These are phyloP conservation scores for Teunomyces aglyptinius DNA, from an alignment of 805 yeast genomes.

Conservation along the genomic window DNA sequence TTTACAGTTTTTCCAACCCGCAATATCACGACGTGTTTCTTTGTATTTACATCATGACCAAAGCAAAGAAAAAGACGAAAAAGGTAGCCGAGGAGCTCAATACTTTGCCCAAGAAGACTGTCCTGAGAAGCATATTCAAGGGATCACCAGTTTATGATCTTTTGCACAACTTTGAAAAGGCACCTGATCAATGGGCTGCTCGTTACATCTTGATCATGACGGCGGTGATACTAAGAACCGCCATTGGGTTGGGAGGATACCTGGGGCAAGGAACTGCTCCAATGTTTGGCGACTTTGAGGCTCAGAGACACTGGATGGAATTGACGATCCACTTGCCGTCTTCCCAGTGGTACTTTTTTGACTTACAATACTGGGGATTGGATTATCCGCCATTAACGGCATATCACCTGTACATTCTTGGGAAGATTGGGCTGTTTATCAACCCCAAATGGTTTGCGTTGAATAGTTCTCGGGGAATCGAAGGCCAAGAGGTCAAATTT, in stretches of 20 bases:
- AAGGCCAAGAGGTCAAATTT: constrained; percentile 62
- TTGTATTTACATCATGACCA: constrained; percentile 8
- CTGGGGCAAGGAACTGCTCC: constrained; percentile 76
- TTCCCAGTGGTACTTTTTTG: constrained; percentile 82
- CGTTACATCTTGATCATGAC: constrained; percentile 70
- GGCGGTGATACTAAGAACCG: constrained; percentile 74
- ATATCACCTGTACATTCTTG: constrained; percentile 80
- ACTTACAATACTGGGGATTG: constrained; percentile 90
- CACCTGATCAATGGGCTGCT: constrained; percentile 89
- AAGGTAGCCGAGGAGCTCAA: constrained; percentile 1
- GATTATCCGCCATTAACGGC: constrained; percentile 98
- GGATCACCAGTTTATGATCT: constrained; percentile 76
- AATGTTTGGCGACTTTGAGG: constrained; percentile 93
- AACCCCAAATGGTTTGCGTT: constrained; percentile 75
- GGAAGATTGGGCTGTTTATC: constrained; percentile 64
- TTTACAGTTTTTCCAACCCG: constrained; percentile 2
- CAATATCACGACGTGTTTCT: constrained; percentile 1
- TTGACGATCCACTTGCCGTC: constrained; percentile 75
- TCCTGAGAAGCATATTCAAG: constrained; percentile 25
- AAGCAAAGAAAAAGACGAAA: constrained; percentile 11
- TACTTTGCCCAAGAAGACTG: background rate
- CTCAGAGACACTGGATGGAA: constrained; percentile 98
- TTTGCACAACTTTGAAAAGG: constrained; percentile 72
- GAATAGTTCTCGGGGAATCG: constrained; percentile 72
- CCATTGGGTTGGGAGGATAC: constrained; percentile 85